Conservation (phyloP, 495 filamentous ascomycete species). For the Clavariopsis aquatica region DNA sequence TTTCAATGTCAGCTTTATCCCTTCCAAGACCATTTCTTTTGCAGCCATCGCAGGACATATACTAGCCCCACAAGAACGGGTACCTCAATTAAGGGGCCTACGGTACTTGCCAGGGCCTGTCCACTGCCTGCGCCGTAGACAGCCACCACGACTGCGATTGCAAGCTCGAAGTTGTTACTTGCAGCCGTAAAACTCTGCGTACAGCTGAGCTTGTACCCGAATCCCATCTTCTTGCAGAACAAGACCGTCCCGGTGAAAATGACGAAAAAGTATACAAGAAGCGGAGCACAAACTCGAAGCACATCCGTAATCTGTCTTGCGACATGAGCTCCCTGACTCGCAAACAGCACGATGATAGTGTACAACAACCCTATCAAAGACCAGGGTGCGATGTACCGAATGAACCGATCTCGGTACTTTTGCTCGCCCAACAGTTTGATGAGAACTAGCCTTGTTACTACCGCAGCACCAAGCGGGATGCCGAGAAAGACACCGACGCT, state of each 20-base stretch:
- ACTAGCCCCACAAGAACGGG: slow-evolving; percentile 81
- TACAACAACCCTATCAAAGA: slow-evolving; percentile 46
- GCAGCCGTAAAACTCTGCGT: slow-evolving; percentile 94
- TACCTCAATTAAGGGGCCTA: slow-evolving; percentile 89
- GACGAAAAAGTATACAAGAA: slow-evolving; percentile 46
- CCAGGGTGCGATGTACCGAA: slow-evolving; percentile 43
- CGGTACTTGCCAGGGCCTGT: slow-evolving; percentile 85
- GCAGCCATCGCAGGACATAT: slow-evolving; percentile 69
- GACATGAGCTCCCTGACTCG: slow-evolving; percentile 42
- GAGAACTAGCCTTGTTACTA: slow-evolving; percentile 41
- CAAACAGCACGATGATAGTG: slow-evolving; percentile 48
- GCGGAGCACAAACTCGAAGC: slow-evolving; percentile 44
- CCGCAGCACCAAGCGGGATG: slow-evolving; percentile 45
- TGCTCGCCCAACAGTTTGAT: slow-evolving; percentile 37
- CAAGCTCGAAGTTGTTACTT: slow-evolving; percentile 94
- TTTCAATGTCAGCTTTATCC: neutral
- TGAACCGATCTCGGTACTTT: slow-evolving; percentile 42
- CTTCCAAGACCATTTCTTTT: slow-evolving; percentile 59
- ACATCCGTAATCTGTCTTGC: slow-evolving; percentile 47
- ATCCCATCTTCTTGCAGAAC: slow-evolving; percentile 54
- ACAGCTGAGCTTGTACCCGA: slow-evolving; percentile 68
- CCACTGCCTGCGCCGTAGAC: slow-evolving; percentile 78
- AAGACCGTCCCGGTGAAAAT: slow-evolving; percentile 42
- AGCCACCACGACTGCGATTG: slow-evolving; percentile 88
- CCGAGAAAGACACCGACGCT: slow-evolving; percentile 47